phyloP scores from a whole-genome alignment of 495 filamentous ascomycete genomes.

The Xylaria intraflava region DNA sequence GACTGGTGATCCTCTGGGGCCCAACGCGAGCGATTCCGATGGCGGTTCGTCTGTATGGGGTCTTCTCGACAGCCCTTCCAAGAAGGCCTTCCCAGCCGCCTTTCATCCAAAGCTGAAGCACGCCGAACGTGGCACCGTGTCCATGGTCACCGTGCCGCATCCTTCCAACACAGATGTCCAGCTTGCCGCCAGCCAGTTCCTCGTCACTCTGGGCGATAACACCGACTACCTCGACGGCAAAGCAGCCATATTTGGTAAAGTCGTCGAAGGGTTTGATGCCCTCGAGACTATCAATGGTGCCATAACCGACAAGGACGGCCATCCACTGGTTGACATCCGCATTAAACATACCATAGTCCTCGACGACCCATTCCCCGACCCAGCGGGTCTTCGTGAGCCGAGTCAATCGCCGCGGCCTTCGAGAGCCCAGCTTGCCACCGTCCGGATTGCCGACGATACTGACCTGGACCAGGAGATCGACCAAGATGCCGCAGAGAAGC shows the following conservation, averaged over 20 bases:
- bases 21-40: constrained; percentile 73
- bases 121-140: constrained; percentile 78
- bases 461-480: constrained; percentile 56
- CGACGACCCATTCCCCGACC: constrained; percentile 84
- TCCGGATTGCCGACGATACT: constrained; percentile 87
- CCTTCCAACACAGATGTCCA: constrained; percentile 72
- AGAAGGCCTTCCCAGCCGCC: constrained; percentile 74
- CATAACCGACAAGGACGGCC: constrained; percentile 75
- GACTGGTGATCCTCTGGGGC: constrained; percentile 87
- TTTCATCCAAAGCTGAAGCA: constrained; percentile 82
- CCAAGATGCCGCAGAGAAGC: constrained; percentile 73
- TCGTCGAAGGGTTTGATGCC: constrained; percentile 87
- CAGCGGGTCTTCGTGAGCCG: constrained; percentile 64
- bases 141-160: constrained; percentile 82
- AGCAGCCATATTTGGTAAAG: constrained; percentile 87
- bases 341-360: constrained; percentile 86
- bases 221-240: constrained; percentile 86
- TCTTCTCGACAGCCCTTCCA: constrained; percentile 60
- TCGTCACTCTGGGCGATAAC: constrained; percentile 80
- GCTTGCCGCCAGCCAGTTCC: constrained; percentile 80
- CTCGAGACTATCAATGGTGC: constrained; percentile 88
- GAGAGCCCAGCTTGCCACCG: constrained; percentile 80
- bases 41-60: constrained; percentile 92
- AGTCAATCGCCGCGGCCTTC: constrained; percentile 74
- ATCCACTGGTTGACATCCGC: constrained; percentile 83